These are phyloP conservation scores for Irpex sp. DNA, from an alignment of 1,284 basidiomycete genomes.

Conservation along the genomic window DNA sequence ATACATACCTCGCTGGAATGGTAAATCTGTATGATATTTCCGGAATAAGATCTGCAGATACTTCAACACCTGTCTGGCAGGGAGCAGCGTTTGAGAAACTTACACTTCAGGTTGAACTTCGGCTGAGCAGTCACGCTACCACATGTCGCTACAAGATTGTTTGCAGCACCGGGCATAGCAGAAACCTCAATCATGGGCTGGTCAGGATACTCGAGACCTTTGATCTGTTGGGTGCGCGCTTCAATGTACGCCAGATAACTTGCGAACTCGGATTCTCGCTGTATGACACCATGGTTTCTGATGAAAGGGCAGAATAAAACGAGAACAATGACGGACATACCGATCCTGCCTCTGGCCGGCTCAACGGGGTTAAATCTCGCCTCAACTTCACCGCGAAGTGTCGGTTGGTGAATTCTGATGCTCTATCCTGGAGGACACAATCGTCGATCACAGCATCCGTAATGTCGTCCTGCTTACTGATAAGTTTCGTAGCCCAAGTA, in stretches of 20 bases:
- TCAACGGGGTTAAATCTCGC: slow-evolving; percentile 66
- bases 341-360: slow-evolving; percentile 50
- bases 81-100: slow-evolving; percentile 11
- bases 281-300: neutral
- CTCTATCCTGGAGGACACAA: slow-evolving; percentile 64
- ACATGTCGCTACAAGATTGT: slow-evolving; percentile 46
- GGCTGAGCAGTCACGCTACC: slow-evolving; percentile 33
- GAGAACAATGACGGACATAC: neutral
- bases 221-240: slow-evolving; percentile 54
- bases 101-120: slow-evolving; percentile 52
- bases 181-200: slow-evolving; percentile 74
- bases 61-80: neutral
- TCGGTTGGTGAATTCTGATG: slow-evolving; percentile 71
- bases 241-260: slow-evolving; percentile 66
- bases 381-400: slow-evolving; percentile 56
- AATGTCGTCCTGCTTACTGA: slow-evolving; percentile 37
- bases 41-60: slow-evolving; percentile 63
- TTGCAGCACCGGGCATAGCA: slow-evolving; percentile 44
- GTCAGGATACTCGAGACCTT: slow-evolving; percentile 52
- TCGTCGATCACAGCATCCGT: slow-evolving; percentile 50
- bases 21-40: slow-evolving; percentile 71
- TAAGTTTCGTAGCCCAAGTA: slow-evolving; percentile 49
- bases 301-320: too few relatives aligned
- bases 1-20: slow-evolving; percentile 64
- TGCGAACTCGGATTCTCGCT: slow-evolving; percentile 57